These are phyloP conservation scores for Brassica balearica DNA, from an alignment of 441 rosid genomes.

Conservation along the genomic window DNA sequence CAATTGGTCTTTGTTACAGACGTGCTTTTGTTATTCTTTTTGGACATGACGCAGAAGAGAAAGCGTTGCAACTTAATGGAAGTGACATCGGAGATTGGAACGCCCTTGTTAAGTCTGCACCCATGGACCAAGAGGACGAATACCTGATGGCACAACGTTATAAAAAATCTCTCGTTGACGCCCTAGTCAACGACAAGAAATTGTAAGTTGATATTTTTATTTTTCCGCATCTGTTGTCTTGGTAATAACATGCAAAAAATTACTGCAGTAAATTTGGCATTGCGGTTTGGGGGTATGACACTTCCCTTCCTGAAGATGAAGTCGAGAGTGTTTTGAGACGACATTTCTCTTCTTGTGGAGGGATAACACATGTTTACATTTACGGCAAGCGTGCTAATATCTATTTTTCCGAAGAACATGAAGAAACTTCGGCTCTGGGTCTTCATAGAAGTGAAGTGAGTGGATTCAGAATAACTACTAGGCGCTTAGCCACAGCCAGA, in stretches of 20 bases:
- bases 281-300: background rate
- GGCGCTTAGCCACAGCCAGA: background rate
- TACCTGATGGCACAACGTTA: background rate
- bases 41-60: too few species aligned
- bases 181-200: background rate
- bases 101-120: background rate
- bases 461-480: background rate
- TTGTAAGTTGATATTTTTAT: too few species aligned
- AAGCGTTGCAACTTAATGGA: background rate
- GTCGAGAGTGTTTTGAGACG: background rate
- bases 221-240: too few species aligned
- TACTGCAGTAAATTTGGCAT: background rate
- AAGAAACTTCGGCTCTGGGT: background rate
- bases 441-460: background rate
- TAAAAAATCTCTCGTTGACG: background rate
- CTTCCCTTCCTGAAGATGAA: background rate
- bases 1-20: too few species aligned
- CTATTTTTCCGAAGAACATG: background rate
- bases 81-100: background rate
- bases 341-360: background rate
- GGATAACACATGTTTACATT: background rate
- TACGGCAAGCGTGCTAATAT: background rate
- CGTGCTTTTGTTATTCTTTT: too few species aligned
- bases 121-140: background rate
- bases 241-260: too few species aligned